Base-by-base conservation (phyloP, 2,329 filamentous ascomycete genomes). In the Gliomastix tumulicola region DNA sequence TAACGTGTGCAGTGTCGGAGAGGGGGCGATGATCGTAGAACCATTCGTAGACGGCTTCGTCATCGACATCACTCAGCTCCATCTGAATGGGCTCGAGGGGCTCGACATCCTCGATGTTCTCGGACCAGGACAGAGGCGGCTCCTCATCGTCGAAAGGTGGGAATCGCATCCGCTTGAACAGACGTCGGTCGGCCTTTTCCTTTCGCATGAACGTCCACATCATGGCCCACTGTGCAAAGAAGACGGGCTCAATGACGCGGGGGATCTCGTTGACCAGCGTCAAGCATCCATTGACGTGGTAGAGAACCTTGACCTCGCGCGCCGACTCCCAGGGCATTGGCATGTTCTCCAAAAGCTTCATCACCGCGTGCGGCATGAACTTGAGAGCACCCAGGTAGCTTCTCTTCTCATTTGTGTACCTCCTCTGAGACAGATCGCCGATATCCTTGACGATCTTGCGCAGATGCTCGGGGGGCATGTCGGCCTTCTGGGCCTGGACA, bases 181-280 rank as follows among this genome's bases (percentile, higher is more conserved):
- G 79, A 55, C 90, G 72, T 60, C 92, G 73, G 54, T 98, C 92
- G 55, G 88, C 92, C 72, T 98, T 98, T 59, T 98, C 92, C 50
- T 94, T 84, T 50, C 92, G 81, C 92, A 98, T 98, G 31, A 85
- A 88, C 19, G 94, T 82, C 92, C 92, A 98, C 92, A 98, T 98
- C 37, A 90, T 94, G 11, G 92, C 92, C 92, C 92, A 98, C 60
- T 98, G 92, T 39, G 92, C 92, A 57, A 96, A 89, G 62, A 94
- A 98, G 5, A 98, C 86, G 0, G 92, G 92, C 57, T 97, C 92
- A 52, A 98, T 97, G 38, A 98, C 94, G 50, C 94, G 79, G 12
- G 94, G 92, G 7, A 83, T 88, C 67, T 98, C 92, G 59, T 98
- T 98, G 52, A 98, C 94, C 38, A 98, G 67, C 3, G 92, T 98